Evolutionary conservation across 345 rosid species (phyloP).

Genomic region (Litchi chinensis): DNA sequence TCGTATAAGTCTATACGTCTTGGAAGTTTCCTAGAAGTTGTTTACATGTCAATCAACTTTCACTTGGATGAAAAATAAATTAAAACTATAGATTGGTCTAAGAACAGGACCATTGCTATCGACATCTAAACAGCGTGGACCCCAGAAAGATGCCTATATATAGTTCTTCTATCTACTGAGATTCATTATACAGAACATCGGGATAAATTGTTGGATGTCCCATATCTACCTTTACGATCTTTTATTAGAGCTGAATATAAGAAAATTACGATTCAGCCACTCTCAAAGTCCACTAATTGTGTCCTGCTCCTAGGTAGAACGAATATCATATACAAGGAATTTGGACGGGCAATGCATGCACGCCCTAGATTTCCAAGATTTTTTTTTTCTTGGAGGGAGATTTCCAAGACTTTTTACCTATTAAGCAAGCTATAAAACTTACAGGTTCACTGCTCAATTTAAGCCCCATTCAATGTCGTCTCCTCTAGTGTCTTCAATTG

Average conservation of each 20-base stretch:
- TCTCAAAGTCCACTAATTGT: background rate
- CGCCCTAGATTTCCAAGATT: background rate
- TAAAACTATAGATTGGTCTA: background rate
- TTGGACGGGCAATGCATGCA: background rate
- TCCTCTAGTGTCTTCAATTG: background rate
- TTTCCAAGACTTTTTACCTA: background rate
- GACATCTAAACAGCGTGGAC: slow-evolving; percentile 1
- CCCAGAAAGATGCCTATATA: background rate
- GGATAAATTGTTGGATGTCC: background rate
- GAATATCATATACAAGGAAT: background rate
- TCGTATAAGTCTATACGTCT: background rate
- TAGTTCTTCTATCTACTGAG: background rate
- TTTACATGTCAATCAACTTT: background rate
- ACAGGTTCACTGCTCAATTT: background rate
- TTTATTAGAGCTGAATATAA: background rate
- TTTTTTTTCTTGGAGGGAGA: no score
- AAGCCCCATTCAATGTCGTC: background rate
- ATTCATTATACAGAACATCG: background rate
- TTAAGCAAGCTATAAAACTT: background rate
- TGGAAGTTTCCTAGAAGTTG: slow-evolving; percentile 24
- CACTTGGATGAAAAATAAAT: background rate
- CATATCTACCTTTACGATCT: background rate
- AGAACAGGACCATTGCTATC: background rate
- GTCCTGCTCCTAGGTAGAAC: background rate
- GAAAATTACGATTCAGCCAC: background rate